Evolutionary conservation across 139 green algal species (phyloP).

Genomic region (Zygnema circumcarinatum): DNA sequence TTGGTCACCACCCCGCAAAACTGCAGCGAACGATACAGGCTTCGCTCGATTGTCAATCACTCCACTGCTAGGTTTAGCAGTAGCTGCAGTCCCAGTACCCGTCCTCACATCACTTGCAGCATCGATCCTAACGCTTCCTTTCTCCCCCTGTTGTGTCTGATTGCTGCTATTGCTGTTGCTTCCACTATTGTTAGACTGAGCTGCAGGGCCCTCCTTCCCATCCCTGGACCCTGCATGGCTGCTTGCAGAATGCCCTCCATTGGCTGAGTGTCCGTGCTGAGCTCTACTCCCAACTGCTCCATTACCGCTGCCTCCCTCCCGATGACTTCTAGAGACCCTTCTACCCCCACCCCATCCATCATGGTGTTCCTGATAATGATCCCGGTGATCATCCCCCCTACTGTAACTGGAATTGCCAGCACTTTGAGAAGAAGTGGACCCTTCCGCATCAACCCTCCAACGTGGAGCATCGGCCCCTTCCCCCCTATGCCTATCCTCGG

Average conservation of each 20-base stretch:
- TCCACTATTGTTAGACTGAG: too few species aligned
- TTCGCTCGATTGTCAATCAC: not conserved
- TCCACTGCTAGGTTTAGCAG: not conserved
- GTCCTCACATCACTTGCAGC: not conserved
- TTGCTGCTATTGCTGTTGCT: not conserved
- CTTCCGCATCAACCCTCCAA: not conserved
- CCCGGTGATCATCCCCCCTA: not conserved
- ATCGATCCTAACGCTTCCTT: not conserved
- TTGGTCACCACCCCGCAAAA: not conserved
- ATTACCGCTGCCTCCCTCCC: not conserved
- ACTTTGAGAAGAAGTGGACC: not conserved
- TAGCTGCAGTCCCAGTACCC: not conserved
- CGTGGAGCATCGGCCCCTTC: not conserved
- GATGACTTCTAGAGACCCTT: not conserved
- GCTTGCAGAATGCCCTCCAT: not conserved
- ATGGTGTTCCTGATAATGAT: not conserved
- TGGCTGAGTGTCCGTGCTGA: not conserved
- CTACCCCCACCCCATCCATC: not conserved
- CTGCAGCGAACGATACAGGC: constrained; percentile 29
- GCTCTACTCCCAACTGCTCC: not conserved
- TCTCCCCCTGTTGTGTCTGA: not conserved
- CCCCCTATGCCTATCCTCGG: not conserved
- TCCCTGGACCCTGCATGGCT: not conserved
- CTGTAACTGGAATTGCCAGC: not conserved
- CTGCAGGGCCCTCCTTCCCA: not conserved